Evolutionary conservation across 2,329 filamentous ascomycete genomes (phyloP), one percentile per base, ranked within the genome.

Genomic region (Myriosclerotinia curreyana): DNA sequence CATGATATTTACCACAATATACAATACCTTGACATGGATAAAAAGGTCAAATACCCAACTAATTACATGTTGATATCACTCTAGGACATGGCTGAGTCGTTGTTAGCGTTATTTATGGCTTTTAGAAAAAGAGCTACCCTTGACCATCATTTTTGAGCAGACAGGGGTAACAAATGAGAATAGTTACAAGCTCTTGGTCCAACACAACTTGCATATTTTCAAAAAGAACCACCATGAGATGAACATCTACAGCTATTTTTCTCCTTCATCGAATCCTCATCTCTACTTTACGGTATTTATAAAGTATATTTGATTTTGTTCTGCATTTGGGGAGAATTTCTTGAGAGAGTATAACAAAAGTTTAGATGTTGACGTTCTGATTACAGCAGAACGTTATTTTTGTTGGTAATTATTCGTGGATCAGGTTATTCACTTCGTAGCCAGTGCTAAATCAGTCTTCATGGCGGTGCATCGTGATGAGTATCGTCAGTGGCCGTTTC

Each of bases 401-500:
- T n/a, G 48, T 22, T 20, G 15, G 17, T 12, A 40, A 28, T n/a
- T 7, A 20, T 34, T 36, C 14, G 14, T 17, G 12, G 28, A 40
- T 46, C n/a, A 12, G 17, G 34, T 12, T 9, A 9, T 22, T 25
- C 17, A 17, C n/a, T n/a, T 42, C 48, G 14, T 48, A 59, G 44
- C 55, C 14, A 59, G 55, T 59, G 55, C 55, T 59, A 59, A 36
- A 15, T 34, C 28, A 12, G 36, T 55, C 38, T 28, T 48, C 50
- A 67, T 22, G 34, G 73, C 74, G 70, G 64, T 67, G 46, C 65
- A 71, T 84, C 71, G 70, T 75, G 65, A 77, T 49, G 69, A 74
- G n/a, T 75, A 73, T 65, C 66, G 67, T 22, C 71, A 80, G 59
- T 91, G 87, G 72, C 88, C 88, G 8, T 83, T 82, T 65, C 80